These are phyloP conservation scores for Moesziomyces sp. DNA, from an alignment of 1,284 basidiomycete species.

Conservation along the genomic window DNA sequence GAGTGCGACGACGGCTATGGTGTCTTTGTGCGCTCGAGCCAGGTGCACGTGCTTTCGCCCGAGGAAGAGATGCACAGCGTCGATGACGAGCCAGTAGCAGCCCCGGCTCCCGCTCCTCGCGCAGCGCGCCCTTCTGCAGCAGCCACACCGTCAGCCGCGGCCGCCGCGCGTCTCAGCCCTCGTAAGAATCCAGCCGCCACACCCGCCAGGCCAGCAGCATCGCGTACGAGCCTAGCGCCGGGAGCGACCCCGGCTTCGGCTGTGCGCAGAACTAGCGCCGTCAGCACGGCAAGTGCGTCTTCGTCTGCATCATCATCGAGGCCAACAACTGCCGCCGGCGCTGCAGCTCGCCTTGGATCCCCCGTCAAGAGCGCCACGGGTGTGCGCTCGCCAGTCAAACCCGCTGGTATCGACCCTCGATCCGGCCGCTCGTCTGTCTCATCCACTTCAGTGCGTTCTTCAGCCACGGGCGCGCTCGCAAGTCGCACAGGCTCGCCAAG, in stretches of 20 bases:
- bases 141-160: constrained; percentile 14
- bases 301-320: constrained; percentile 33
- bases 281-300: constrained; percentile 20
- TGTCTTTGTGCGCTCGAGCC: constrained; percentile 89
- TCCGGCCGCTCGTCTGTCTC: constrained; percentile 29
- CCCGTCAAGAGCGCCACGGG: constrained; percentile 27
- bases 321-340: constrained; percentile 21
- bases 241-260: constrained; percentile 16
- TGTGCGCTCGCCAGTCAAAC: constrained; percentile 40
- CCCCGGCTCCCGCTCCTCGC: constrained; percentile 7
- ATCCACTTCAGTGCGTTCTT: constrained; percentile 29
- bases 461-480: constrained; percentile 23
- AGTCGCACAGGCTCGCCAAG: constrained; percentile 34
- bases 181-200: constrained; percentile 31
- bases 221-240: constrained; percentile 18
- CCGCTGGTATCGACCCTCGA: constrained; percentile 7
- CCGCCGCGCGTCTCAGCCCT: constrained; percentile 32
- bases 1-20: constrained; percentile 80
- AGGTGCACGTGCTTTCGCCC: constrained; percentile 76
- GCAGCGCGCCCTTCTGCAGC: constrained; percentile 17
- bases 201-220: constrained; percentile 20
- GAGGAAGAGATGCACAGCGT: constrained; percentile 44
- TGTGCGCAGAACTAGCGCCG: constrained; percentile 20
- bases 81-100: constrained; percentile 33
- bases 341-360: constrained; percentile 21